A percentile compares a stretch with the other conserved stretches of the same genome.
phyloP scores from a whole-genome alignment of 2,329 filamentous ascomycete genomes.

The Akanthomyces muscarius region DNA sequence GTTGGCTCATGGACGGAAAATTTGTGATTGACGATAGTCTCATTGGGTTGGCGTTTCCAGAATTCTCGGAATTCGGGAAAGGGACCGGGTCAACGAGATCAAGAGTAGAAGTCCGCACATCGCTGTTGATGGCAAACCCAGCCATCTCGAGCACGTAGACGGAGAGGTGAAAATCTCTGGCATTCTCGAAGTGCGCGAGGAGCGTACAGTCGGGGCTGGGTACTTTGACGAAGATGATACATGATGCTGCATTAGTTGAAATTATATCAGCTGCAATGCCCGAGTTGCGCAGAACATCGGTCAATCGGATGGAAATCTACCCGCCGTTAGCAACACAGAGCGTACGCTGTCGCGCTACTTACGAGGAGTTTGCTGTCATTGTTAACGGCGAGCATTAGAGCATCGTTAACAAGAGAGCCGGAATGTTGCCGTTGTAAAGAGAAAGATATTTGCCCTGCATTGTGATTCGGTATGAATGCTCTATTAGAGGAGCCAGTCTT shows the following conservation, averaged over 20 bases:
- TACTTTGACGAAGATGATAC: conserved; percentile 26
- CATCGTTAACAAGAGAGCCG: neutral
- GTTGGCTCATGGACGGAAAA: neutral
- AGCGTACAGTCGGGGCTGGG: conserved; percentile 26
- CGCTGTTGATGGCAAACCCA: conserved; percentile 26
- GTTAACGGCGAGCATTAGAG: neutral
- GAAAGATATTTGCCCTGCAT: conserved; percentile 1
- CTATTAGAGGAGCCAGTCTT: neutral
- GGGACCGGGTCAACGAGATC: neutral
- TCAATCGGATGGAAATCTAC: conserved; percentile 13
- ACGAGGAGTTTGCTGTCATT: conserved; percentile 11
- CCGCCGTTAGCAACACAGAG: neutral
- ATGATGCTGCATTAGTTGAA: conserved; percentile 18
- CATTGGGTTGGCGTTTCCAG: neutral
- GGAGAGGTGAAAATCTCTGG: conserved; percentile 31
- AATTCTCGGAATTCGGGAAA: neutral
- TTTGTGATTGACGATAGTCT: conserved; percentile 8
- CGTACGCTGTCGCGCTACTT: neutral
- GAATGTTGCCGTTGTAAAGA: neutral
- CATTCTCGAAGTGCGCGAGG: conserved; percentile 27
- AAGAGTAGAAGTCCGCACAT: neutral
- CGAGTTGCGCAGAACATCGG: conserved; percentile 9
- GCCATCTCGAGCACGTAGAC: conserved; percentile 31
- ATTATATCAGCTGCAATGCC: neutral
- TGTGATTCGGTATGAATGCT: conserved; percentile 4